These are phyloP conservation scores for Euphorbia peplus DNA, from an alignment of 345 rosid species.

Conservation along the genomic window DNA sequence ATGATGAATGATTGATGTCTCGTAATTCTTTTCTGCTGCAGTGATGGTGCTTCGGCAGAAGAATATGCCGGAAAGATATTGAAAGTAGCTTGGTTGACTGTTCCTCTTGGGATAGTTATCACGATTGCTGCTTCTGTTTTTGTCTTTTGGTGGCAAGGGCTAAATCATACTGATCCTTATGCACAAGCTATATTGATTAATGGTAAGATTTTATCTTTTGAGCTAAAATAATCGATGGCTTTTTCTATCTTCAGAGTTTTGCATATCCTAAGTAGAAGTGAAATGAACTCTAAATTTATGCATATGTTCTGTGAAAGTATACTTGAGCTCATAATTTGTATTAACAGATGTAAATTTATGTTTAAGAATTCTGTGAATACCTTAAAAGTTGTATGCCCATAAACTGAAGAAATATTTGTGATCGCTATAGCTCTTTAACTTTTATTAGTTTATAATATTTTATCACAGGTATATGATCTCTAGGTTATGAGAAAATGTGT, in stretches of 20 bases:
- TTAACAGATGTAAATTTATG: not conserved
- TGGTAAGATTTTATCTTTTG: slow-evolving; percentile 38
- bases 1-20: not conserved
- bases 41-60: slow-evolving; percentile 46
- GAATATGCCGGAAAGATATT: slow-evolving; percentile 45
- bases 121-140: slow-evolving; percentile 49
- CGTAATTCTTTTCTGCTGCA: slow-evolving; percentile 27
- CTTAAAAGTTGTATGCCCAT: not conserved
- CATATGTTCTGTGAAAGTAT: not conserved
- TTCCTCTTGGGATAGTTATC: slow-evolving; percentile 62
- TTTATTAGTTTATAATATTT: slow-evolving; percentile 6
- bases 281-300: not conserved
- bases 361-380: not conserved
- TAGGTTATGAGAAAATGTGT: not conserved
- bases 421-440: not conserved
- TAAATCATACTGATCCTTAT: slow-evolving; percentile 53
- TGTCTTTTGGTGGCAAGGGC: slow-evolving; percentile 87
- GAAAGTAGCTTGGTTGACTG: slow-evolving; percentile 81
- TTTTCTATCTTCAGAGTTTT: not conserved
- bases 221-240: not conserved
- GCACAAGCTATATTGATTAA: slow-evolving; percentile 79
- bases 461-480: not conserved
- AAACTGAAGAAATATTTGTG: not conserved
- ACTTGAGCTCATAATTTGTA: not conserved
- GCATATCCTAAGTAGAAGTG: not conserved